A percentile compares a stretch with the other conserved stretches of the same genome.
Evolutionary conservation across 106 monocot genomes (phyloP).

Genomic region (Gastrodia elata): DNA sequence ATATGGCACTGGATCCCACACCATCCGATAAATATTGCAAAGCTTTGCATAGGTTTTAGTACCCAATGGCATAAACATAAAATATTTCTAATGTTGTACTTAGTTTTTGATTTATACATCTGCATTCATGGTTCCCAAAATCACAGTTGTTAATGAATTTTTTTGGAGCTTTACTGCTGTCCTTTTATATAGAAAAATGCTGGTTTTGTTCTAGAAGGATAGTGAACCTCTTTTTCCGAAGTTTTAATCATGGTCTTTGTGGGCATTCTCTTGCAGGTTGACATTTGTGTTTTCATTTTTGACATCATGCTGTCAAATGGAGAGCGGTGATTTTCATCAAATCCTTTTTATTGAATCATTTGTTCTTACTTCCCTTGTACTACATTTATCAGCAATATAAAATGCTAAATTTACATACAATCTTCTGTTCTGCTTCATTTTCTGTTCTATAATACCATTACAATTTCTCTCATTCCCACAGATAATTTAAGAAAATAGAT

Average conservation of each 20-base stretch:
- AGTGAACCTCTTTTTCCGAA: no score
- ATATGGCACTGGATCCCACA: no score
- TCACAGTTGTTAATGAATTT: neutral
- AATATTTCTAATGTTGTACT: neutral
- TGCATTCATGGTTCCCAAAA: neutral
- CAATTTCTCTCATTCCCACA: neutral
- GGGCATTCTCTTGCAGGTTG: constrained; percentile 59
- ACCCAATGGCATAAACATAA: neutral
- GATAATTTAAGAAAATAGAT: neutral
- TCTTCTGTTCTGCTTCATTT: neutral
- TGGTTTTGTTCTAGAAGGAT: no score
- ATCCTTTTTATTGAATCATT: constrained; percentile 1
- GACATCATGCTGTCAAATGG: constrained; percentile 83
- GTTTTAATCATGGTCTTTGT: neutral
- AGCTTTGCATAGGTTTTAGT: neutral
- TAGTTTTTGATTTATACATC: neutral
- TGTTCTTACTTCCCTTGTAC: neutral
- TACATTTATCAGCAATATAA: neutral
- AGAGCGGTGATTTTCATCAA: constrained; percentile 37
- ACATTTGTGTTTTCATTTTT: constrained; percentile 92
- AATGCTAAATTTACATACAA: neutral
- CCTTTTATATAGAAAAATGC: no score
- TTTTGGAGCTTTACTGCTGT: no score
- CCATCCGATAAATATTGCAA: neutral
- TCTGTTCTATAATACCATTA: neutral